phyloP scores from a whole-genome alignment of 352 stramenopile genomes.

The Phytopythium montanum region DNA sequence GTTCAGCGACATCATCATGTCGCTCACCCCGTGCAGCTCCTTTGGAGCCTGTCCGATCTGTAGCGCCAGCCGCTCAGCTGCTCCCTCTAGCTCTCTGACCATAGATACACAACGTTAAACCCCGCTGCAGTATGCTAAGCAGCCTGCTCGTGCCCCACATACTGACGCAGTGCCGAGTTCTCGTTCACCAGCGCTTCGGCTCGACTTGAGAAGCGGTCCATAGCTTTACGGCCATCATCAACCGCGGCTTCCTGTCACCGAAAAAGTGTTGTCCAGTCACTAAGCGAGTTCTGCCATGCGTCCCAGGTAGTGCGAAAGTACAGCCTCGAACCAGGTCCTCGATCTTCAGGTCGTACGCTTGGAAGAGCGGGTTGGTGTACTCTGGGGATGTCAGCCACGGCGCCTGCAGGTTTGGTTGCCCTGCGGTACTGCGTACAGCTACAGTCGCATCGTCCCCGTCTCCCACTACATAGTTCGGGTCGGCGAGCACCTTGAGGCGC shows the following conservation, averaged over 20 bases:
- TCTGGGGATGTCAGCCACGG: conserved; percentile 71
- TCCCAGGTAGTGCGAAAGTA: too few relatives aligned
- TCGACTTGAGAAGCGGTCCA: conserved; percentile 43
- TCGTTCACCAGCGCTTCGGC: conserved; percentile 55
- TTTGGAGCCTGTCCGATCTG: conserved; percentile 41
- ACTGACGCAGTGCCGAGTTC: conserved; percentile 70
- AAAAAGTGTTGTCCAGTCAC: neutral
- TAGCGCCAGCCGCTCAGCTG: conserved; percentile 53
- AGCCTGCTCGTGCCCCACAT: conserved; percentile 3
- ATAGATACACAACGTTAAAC: conserved; percentile 5
- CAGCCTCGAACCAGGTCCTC: conserved; percentile 47
- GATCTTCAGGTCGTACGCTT: conserved; percentile 79
- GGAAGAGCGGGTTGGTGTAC: conserved; percentile 68
- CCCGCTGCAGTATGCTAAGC: neutral
- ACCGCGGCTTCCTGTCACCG: conserved; percentile 35
- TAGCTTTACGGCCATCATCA: conserved; percentile 53
- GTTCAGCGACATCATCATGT: conserved; percentile 35
- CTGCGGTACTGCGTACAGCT: neutral
- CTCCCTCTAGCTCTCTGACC: conserved; percentile 55
- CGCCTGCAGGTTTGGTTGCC: conserved; percentile 12
- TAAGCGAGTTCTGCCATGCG: neutral
- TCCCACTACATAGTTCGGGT: conserved; percentile 18
- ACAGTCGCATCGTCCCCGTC: conserved; percentile 11
- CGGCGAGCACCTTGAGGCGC: conserved; percentile 52
- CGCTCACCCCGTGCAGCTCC: conserved; percentile 21